Evolutionary conservation across 1,139 yeast genomes (phyloP), one percentile per base, ranked within the genome.

Genomic region (Williopsis jadinii): DNA sequence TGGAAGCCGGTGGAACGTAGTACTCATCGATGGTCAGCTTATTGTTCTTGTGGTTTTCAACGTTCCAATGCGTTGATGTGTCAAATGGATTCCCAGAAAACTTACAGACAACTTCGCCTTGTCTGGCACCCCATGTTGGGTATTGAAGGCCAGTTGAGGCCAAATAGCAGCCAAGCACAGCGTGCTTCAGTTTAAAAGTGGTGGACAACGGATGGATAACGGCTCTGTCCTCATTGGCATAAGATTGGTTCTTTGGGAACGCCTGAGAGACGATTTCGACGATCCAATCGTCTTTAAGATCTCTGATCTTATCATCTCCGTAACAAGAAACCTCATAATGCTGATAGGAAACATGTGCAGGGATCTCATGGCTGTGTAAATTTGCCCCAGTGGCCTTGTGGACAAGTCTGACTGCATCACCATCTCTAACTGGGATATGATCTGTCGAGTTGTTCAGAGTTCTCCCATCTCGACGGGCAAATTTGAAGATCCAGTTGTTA

Each of bases 51-150:
- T 83, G 87, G 44, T 77, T 78, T 60, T 84, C 94, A 31, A 84
- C 60, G 60, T 84, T 84, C 94, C 94, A 84, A 84, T 87, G 80
- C 2, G 88, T 79, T 32, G 80, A 72, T 54, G 80, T 79, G 54
- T 83, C 90, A 42, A 68, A 65, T 3, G 61, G 52, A 33, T 70
- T 64, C 58, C 70, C 63, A 2, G 79, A 61, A 19, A 66, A 59
- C 51, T 79, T 79, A 59, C 94, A 84, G 8, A 80, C 76, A 32
- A 84, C 85, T 60, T 84, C 94, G 19, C 88, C 87, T 61, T 84
- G 94, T 47, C 76, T 78, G 61, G 77, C 84, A 1, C 94, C 94
- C 94, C 94, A 84, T 1, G 80, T 65, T 4, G 94, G 94, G 53
- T 79, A 81, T 1, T 84, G 61, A 41, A 68, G 63, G 8, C 92